phyloP scores from a whole-genome alignment of 371 early-diverging fungal genomes.

The Actinomucor elegans region DNA sequence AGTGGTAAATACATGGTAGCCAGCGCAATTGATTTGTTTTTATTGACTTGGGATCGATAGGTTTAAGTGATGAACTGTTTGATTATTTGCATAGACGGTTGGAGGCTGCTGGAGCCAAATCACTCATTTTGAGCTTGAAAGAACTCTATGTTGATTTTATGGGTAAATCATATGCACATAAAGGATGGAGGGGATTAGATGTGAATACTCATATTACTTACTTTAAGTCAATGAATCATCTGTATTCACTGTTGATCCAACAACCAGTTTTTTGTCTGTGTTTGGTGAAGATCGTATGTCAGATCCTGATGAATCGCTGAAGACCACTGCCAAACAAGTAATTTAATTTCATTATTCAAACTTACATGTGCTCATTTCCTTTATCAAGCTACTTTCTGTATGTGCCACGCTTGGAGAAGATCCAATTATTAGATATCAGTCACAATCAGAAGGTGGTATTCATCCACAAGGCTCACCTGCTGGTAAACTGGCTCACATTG shows the following conservation, averaged over 20 bases:
- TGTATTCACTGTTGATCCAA: constrained; percentile 78
- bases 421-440: constrained; percentile 87
- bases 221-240: constrained; percentile 71
- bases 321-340: constrained; percentile 72
- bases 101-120: constrained; percentile 54
- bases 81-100: constrained; percentile 48
- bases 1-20: constrained; percentile 72
- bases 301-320: constrained; percentile 60
- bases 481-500: constrained; percentile 57
- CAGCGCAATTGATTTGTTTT: constrained; percentile 49
- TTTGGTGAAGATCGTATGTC: constrained; percentile 47
- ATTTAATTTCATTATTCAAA: background rate
- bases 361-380: constrained; percentile 4
- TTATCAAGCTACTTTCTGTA: constrained; percentile 60
- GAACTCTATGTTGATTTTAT: constrained; percentile 82
- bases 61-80: constrained; percentile 73
- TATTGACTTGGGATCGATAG: constrained; percentile 60
- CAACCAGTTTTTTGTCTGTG: constrained; percentile 62
- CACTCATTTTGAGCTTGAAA: constrained; percentile 66
- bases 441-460: constrained; percentile 60
- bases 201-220: background rate
- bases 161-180: constrained; percentile 38
- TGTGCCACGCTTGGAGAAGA: constrained; percentile 79
- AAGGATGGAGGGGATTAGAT: too few species aligned
- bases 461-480: constrained; percentile 55